These are phyloP conservation scores for Suhomyces terraborum DNA, from an alignment of 1,139 yeast species.

Conservation along the genomic window DNA sequence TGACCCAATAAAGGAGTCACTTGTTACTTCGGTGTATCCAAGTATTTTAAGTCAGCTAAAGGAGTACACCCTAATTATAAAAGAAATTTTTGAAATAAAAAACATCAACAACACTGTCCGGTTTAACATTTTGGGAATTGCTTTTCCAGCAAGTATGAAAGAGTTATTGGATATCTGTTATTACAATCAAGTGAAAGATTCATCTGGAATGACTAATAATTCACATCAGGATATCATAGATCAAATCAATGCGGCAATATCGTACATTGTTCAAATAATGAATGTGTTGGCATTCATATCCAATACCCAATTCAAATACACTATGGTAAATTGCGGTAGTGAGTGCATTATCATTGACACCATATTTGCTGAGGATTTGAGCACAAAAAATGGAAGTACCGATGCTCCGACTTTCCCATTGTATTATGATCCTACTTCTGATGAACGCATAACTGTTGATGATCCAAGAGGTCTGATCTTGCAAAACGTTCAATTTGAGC, in stretches of 20 bases:
- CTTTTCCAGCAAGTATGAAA: slow-evolving; percentile 37
- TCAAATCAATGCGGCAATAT: slow-evolving; percentile 37
- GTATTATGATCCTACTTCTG: slow-evolving; percentile 28
- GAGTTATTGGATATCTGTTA: slow-evolving; percentile 37
- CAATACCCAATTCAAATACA: slow-evolving; percentile 30
- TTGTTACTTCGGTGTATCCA: slow-evolving; percentile 25
- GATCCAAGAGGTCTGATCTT: slow-evolving; percentile 16
- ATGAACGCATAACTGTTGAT: slow-evolving; percentile 24
- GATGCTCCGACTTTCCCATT: slow-evolving; percentile 26
- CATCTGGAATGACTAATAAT: slow-evolving; percentile 9
- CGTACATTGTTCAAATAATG: slow-evolving; percentile 34
- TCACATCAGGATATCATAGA: slow-evolving; percentile 20
- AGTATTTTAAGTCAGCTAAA: slow-evolving; percentile 25
- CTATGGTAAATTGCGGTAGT: slow-evolving; percentile 29
- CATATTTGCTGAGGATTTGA: slow-evolving; percentile 11
- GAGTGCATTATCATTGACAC: slow-evolving; percentile 32
- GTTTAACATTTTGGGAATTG: slow-evolving; percentile 39
- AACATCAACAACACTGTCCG: slow-evolving; percentile 25
- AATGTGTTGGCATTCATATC: slow-evolving; percentile 29
- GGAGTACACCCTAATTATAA: slow-evolving; percentile 22
- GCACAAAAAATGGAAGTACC: not conserved
- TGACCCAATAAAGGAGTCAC: slow-evolving; percentile 30
- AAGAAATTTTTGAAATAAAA: slow-evolving; percentile 32
- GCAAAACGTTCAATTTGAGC: slow-evolving; percentile 36
- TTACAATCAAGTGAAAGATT: slow-evolving; percentile 21